Evolutionary conservation across 345 rosid species (phyloP), one percentile per base, ranked within the genome.

Genomic region (Eutrema heterophyllum): DNA sequence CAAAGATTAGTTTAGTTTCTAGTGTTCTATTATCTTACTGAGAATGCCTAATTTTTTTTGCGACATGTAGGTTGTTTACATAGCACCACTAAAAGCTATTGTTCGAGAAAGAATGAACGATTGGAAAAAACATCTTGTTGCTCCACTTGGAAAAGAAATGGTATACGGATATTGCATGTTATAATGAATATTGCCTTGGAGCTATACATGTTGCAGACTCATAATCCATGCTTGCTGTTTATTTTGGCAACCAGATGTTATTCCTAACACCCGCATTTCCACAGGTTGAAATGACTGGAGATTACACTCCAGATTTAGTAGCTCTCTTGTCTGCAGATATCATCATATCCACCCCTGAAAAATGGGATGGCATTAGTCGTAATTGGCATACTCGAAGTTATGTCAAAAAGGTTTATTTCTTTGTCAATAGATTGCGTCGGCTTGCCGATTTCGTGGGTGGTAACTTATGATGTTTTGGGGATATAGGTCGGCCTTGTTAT

Each of bases 251-350:
- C 68, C 41, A 50, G n/a, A 58, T 65, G 18, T 72, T 65, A 49
- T 58, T 67, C 39, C 18, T 66, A 67, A 66, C 62, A 24, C 55
- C 64, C 12, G 33, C 60, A 29, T 41, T 57, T 71, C 43, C 7
- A 65, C 84, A 94, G 98, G 98, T 94, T 66, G 98, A 94, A 81
- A 91, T 94, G 98, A 94, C 98, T 14, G 98, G 98, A 84, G 98
- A 94, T 82, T 87, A 89, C 80, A 94, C 98, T 71, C 98, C 98
- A 67, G 98, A 94, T 84, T 81, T 89, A 84, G 87, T 85, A 80
- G 96, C 97, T 72, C 93, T 94, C 57, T 84, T 94, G 80, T 94
- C 98, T n/a, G 98, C 98, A 40, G 98, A 94, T 82, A 86, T 94
- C 72, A 94, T 94, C 57, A 86, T 94, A 82, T 88, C 98, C 30